These are phyloP conservation scores for Aspergillus fructus DNA, from an alignment of 2,329 filamentous ascomycete species.

Conservation along the genomic window DNA sequence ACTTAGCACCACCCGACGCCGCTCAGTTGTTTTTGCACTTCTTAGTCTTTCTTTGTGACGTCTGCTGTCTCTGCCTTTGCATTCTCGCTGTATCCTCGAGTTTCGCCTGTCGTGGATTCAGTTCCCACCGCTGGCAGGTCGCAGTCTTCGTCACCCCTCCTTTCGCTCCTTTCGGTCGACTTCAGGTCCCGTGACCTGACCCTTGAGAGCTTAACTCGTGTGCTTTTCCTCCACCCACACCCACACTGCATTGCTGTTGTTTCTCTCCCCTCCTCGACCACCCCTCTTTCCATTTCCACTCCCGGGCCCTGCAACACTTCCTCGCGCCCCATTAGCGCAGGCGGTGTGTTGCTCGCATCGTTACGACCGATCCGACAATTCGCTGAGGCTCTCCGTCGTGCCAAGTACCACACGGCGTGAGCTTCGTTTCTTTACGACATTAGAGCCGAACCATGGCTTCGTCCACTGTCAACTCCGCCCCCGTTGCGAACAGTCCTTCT, in stretches of 20 bases:
- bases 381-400: constrained; percentile 35
- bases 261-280: not conserved
- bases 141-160: constrained; percentile 7
- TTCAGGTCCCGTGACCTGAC: constrained; percentile 18
- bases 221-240: constrained; percentile 12
- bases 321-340: constrained; percentile 30
- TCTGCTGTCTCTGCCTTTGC: not conserved
- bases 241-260: constrained; percentile 2
- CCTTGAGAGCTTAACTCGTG: constrained; percentile 9
- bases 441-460: constrained; percentile 41
- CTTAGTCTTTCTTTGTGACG: constrained; percentile 10
- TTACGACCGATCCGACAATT: constrained; percentile 24
- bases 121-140: constrained; percentile 6
- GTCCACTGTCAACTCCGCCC: constrained; percentile 39
- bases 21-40: not conserved
- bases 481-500: constrained; percentile 37
- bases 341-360: constrained; percentile 40
- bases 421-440: constrained; percentile 28
- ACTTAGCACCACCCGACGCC: not conserved
- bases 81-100: not conserved
- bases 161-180: constrained; percentile 7
- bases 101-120: not conserved
- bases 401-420: constrained; percentile 36
- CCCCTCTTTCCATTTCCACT: constrained; percentile 7
- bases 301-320: constrained; percentile 10